Conservation (phyloP, 2,329 filamentous ascomycete species). For the Domatiomyces globalis region DNA sequence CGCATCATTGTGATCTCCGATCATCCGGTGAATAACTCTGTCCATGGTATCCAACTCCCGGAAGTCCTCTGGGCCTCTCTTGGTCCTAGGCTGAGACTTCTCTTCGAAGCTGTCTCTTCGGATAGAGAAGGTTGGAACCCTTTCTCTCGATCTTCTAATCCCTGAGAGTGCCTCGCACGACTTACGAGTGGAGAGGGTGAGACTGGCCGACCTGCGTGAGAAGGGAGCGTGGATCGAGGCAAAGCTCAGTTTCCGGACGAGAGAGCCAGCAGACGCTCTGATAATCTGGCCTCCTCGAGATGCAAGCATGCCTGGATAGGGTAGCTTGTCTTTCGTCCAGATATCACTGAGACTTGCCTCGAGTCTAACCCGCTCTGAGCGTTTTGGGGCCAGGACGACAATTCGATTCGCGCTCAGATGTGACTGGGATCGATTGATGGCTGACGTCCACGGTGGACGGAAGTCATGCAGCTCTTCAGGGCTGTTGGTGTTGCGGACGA, state of each 20-base stretch:
- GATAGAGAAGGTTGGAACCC: constrained; percentile 12
- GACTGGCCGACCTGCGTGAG: constrained; percentile 52
- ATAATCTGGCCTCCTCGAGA: constrained; percentile 57
- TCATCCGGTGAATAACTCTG: constrained; percentile 17
- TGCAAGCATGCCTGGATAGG: constrained; percentile 66
- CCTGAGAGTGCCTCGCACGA: constrained; percentile 14
- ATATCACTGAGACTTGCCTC: constrained; percentile 63
- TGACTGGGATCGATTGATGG: constrained; percentile 65
- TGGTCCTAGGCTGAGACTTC: constrained; percentile 4
- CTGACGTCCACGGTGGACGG: constrained; percentile 19
- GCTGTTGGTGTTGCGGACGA: constrained; percentile 71
- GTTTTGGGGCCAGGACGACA: constrained; percentile 57
- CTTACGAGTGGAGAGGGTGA: constrained; percentile 25
- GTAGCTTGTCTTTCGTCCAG: constrained; percentile 68
- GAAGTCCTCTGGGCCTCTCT: constrained; percentile 2
- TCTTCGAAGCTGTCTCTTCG: constrained; percentile 14
- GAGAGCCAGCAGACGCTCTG: constrained; percentile 63
- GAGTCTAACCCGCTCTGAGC: constrained; percentile 61
- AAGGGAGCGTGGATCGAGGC: constrained; percentile 67
- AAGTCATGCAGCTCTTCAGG: constrained; percentile 42
- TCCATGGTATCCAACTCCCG: constrained; percentile 17
- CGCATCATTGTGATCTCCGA: constrained; percentile 6
- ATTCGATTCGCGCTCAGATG: constrained; percentile 55
- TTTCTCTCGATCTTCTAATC: constrained; percentile 6
- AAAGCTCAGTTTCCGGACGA: constrained; percentile 79